Conservation (phyloP, 805 yeast species). For the Ogataea nitratoaversa region DNA sequence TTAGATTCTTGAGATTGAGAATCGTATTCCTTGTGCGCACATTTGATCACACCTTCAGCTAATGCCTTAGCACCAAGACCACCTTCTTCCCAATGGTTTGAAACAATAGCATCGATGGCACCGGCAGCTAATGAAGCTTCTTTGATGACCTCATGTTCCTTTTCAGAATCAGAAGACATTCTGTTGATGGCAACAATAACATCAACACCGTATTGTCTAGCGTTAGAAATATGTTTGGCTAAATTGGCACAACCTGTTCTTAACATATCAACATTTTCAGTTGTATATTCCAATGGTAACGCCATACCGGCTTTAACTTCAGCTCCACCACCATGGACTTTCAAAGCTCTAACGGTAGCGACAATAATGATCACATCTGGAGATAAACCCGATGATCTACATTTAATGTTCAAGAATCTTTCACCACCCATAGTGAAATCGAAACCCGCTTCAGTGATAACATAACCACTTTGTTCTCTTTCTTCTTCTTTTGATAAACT, state of each 20-base stretch:
- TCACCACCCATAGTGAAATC: conserved; percentile 99
- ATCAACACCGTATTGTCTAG: conserved; percentile 79
- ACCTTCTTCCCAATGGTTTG: conserved; percentile 95
- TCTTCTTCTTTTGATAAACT: conserved; percentile 32
- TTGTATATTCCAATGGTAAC: conserved; percentile 73
- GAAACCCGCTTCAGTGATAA: conserved; percentile 96
- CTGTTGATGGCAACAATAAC: conserved; percentile 93
- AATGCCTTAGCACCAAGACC: conserved; percentile 84
- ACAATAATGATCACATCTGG: conserved; percentile 93
- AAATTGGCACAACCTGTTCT: conserved; percentile 80
- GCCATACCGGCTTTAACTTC: conserved; percentile 92
- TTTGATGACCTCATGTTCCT: conserved; percentile 76
- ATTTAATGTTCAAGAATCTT: conserved; percentile 90
- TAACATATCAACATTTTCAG: conserved; percentile 77
- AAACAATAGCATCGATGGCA: conserved; percentile 83
- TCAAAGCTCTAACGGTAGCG: conserved; percentile 95
- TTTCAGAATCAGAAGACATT: conserved; percentile 75
- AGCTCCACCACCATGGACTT: conserved; percentile 96
- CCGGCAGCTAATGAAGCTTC: conserved; percentile 86
- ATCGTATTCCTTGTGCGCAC: conserved; percentile 45
- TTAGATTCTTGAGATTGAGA: conserved; percentile 30
- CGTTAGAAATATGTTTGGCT: conserved; percentile 85
- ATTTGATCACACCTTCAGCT: conserved; percentile 78
- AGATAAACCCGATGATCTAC: conserved; percentile 81
- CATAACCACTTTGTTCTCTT: conserved; percentile 63